Conservation (phyloP, 1,284 basidiomycete genomes). For the Retiboletus fuscus region DNA sequence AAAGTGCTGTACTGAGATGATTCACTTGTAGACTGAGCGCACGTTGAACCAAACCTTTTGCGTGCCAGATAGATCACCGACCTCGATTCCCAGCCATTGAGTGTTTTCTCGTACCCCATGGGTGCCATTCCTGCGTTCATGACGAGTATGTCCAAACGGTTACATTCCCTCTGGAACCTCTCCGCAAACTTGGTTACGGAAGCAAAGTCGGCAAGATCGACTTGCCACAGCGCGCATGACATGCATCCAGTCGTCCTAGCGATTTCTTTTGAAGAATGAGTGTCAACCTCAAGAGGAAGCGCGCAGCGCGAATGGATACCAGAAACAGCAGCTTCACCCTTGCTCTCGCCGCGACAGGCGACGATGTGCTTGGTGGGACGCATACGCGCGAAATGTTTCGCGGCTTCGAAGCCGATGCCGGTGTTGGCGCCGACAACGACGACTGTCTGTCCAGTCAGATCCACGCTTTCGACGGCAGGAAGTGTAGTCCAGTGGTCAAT, state of each 20-base stretch:
- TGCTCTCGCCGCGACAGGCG: slow-evolving; percentile 53
- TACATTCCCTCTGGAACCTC: slow-evolving; percentile 22
- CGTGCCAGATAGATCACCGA: not conserved
- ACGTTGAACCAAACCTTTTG: not conserved
- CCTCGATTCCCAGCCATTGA: slow-evolving; percentile 38
- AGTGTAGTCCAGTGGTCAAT: slow-evolving; percentile 36
- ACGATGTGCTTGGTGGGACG: slow-evolving; percentile 54
- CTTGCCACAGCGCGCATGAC: slow-evolving; percentile 21
- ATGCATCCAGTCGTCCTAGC: slow-evolving; percentile 20
- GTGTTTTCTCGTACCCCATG: slow-evolving; percentile 16
- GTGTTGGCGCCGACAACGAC: slow-evolving; percentile 54
- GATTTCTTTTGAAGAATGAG: slow-evolving; percentile 24
- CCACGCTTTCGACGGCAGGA: slow-evolving; percentile 35
- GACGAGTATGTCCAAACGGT: slow-evolving; percentile 35
- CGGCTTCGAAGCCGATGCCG: slow-evolving; percentile 58
- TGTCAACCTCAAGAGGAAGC: no score
- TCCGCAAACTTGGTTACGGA: slow-evolving; percentile 37
- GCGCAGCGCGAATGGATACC: slow-evolving; percentile 28
- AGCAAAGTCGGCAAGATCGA: slow-evolving; percentile 38
- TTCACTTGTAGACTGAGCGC: slow-evolving; percentile 41
- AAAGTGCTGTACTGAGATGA: slow-evolving; percentile 35
- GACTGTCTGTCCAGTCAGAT: slow-evolving; percentile 49
- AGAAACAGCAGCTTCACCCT: slow-evolving; percentile 50
- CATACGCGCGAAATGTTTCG: slow-evolving; percentile 59
- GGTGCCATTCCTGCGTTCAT: slow-evolving; percentile 36